phyloP scores from a whole-genome alignment of 2,329 filamentous ascomycete species.

The Pseudogymnoascus sp. region DNA sequence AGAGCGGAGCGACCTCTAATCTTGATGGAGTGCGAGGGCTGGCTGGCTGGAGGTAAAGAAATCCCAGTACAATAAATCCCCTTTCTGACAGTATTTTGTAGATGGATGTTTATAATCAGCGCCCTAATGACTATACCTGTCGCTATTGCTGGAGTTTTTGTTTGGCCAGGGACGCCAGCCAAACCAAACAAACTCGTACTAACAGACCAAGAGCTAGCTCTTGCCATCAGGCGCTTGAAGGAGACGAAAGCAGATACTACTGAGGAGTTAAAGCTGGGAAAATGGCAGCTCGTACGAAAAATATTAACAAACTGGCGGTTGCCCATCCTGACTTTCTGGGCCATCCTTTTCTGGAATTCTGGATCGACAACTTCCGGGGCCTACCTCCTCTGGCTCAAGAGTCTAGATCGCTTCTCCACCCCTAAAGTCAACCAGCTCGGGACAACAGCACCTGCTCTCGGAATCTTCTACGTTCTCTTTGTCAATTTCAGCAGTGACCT shows the following conservation, averaged over 20 bases:
- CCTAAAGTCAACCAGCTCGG: conserved; percentile 44
- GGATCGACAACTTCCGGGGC: conserved; percentile 41
- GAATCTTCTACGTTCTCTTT: conserved; percentile 48
- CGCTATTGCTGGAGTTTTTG: conserved; percentile 41
- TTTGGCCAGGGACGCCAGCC: conserved; percentile 45
- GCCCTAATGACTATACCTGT: conserved; percentile 48
- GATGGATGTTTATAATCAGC: conserved; percentile 52
- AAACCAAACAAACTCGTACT: conserved; percentile 43
- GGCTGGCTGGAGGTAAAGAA: conserved; percentile 29
- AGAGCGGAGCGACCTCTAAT: conserved; percentile 18
- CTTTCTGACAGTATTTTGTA: conserved; percentile 36
- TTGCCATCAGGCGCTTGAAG: conserved; percentile 39
- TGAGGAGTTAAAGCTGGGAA: conserved; percentile 29
- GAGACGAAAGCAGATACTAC: conserved; percentile 35
- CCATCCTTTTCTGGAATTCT: conserved; percentile 51
- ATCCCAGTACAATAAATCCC: neutral
- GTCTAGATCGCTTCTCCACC: conserved; percentile 39
- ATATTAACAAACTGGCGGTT: conserved; percentile 39
- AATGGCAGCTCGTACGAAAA: conserved; percentile 22
- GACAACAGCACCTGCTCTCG: conserved; percentile 44
- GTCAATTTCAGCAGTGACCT: conserved; percentile 49
- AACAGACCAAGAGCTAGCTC: conserved; percentile 38
- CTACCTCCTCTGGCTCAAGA: conserved; percentile 53
- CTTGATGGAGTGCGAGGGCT: conserved; percentile 20
- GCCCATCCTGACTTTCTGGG: conserved; percentile 43